Percentiles rank a stretch among this genome's conserved stretches.
phyloP scores from a whole-genome alignment of 2,329 filamentous ascomycete species.

The Drechmeria coniospora region DNA sequence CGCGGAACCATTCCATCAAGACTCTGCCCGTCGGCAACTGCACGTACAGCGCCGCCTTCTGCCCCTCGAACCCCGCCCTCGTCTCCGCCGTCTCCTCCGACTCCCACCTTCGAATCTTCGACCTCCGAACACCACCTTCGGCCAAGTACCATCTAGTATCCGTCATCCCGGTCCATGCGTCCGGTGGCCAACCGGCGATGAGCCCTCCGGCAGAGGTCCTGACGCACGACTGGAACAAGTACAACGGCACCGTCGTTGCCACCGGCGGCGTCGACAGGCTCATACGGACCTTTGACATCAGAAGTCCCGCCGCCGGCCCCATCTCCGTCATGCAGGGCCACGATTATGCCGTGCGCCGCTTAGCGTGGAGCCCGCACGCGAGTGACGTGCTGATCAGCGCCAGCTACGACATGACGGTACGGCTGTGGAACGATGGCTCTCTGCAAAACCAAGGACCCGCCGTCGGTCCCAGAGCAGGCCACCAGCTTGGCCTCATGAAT shows the following conservation, averaged over 20 bases:
- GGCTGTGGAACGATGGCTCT: constrained; percentile 73
- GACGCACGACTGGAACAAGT: constrained; percentile 99
- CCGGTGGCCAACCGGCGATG: constrained; percentile 18
- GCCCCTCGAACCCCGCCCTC: constrained; percentile 71
- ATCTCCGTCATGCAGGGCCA: constrained; percentile 66
- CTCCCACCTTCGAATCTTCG: constrained; percentile 78
- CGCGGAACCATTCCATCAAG: constrained; percentile 54
- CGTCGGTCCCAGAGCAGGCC: constrained; percentile 34
- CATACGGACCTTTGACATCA: constrained; percentile 81
- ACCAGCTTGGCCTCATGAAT: constrained; percentile 76
- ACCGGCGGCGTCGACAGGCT: constrained; percentile 78
- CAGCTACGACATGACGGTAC: constrained; percentile 96
- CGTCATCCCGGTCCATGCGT: constrained; percentile 65
- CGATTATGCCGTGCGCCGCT: constrained; percentile 72
- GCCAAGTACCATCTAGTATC: constrained; percentile 77
- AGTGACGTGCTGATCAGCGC: constrained; percentile 74
- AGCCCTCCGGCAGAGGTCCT: constrained; percentile 64
- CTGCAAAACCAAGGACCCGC: constrained; percentile 20
- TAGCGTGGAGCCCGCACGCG: constrained; percentile 92
- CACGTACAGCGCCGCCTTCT: constrained; percentile 87
- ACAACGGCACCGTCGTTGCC: constrained; percentile 69
- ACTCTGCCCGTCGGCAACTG: constrained; percentile 87
- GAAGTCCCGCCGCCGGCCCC: constrained; percentile 58
- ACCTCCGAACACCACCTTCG: constrained; percentile 72
- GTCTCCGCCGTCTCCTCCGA: constrained; percentile 82